These are phyloP conservation scores for Marasmius tenuissimus DNA, from an alignment of 1,284 basidiomycete genomes.

Conservation along the genomic window DNA sequence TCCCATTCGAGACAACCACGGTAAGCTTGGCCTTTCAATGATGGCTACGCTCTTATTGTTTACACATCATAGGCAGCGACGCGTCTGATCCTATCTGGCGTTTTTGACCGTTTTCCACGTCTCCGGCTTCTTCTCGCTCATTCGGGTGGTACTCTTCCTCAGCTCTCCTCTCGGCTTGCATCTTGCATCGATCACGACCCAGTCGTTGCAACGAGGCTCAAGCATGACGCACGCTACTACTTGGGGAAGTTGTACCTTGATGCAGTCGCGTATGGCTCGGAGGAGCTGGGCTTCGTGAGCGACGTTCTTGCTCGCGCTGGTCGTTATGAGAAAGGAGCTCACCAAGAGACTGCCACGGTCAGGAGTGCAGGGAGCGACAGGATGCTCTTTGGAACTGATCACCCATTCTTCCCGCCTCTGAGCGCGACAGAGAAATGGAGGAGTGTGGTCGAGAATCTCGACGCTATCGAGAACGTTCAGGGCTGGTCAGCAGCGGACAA, in stretches of 20 bases:
- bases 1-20: slow-evolving; percentile 86
- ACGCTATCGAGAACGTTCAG: slow-evolving; percentile 67
- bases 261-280: slow-evolving; percentile 81
- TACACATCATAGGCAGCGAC: slow-evolving; percentile 61
- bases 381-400: slow-evolving; percentile 85
- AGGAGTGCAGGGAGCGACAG: slow-evolving; percentile 49
- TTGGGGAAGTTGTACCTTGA: slow-evolving; percentile 80
- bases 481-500: slow-evolving; percentile 65
- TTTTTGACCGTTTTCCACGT: slow-evolving; percentile 73
- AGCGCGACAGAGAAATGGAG: slow-evolving; percentile 70
- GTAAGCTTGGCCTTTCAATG: slow-evolving; percentile 39
- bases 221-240: slow-evolving; percentile 83
- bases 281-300: slow-evolving; percentile 77
- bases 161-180: slow-evolving; percentile 78
- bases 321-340: slow-evolving; percentile 41
- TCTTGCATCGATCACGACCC: slow-evolving; percentile 86
- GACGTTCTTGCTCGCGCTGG: slow-evolving; percentile 64
- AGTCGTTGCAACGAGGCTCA: slow-evolving; percentile 66
- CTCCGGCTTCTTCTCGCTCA: slow-evolving; percentile 81
- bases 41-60: neutral
- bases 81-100: slow-evolving; percentile 77
- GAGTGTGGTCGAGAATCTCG: slow-evolving; percentile 81
- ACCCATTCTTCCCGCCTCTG: slow-evolving; percentile 88
- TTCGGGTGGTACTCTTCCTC: slow-evolving; percentile 80
- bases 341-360: slow-evolving; percentile 28